Conservation (phyloP, 768 basidiomycete species). For the Serendipita sp. region DNA sequence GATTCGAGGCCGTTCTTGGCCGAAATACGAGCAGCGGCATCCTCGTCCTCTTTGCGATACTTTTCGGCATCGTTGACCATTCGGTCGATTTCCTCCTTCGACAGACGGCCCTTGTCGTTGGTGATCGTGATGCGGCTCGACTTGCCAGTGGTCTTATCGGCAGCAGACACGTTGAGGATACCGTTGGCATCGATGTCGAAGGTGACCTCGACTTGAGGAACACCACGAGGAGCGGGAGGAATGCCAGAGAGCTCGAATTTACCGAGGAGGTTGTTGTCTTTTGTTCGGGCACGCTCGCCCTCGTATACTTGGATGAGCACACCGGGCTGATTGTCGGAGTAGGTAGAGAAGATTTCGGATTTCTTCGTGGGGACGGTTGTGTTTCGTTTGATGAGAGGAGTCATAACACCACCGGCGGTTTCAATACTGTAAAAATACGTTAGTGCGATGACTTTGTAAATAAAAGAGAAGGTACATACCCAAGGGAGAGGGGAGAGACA, state of each 20-base stretch:
- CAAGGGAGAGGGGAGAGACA: conserved; percentile 74
- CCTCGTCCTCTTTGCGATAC: conserved; percentile 78
- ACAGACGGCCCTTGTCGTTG: conserved; percentile 92
- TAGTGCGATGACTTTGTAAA: conserved; percentile 24
- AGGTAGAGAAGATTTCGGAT: conserved; percentile 96
- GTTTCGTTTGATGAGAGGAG: conserved; percentile 94
- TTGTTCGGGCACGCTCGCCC: conserved; percentile 95
- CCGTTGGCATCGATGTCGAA: conserved; percentile 98
- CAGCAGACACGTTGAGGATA: conserved; percentile 87
- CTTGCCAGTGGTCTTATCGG: conserved; percentile 95
- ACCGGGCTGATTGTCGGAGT: conserved; percentile 97
- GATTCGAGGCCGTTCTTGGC: conserved; percentile 90
- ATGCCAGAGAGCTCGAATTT: conserved; percentile 97
- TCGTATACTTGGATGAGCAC: conserved; percentile 97
- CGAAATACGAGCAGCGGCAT: conserved; percentile 62
- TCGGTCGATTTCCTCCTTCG: conserved; percentile 95
- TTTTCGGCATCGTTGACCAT: conserved; percentile 93
- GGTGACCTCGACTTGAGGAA: conserved; percentile 93
- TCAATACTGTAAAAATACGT: conserved; percentile 52
- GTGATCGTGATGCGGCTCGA: conserved; percentile 87
- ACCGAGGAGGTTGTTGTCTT: conserved; percentile 96
- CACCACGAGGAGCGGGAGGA: conserved; percentile 88
- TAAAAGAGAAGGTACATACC: conserved; percentile 21
- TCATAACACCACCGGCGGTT: conserved; percentile 99
- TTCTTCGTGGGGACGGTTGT: conserved; percentile 98